These are phyloP conservation scores for Aspergillus sp. DNA, from an alignment of 2,329 filamentous ascomycete genomes.

Conservation along the genomic window DNA sequence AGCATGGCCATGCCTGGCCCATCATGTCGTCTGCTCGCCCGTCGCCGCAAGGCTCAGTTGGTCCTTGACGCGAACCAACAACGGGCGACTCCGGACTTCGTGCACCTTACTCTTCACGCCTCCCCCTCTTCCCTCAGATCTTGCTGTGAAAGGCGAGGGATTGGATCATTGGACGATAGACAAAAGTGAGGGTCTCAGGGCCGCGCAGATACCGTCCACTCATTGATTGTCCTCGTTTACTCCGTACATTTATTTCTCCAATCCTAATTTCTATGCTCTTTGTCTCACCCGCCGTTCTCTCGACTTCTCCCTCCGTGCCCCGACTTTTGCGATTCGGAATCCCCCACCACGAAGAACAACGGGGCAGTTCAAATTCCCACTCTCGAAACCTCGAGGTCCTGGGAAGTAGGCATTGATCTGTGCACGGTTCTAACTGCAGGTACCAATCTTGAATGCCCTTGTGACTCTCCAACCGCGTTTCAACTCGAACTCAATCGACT, in stretches of 20 bases:
- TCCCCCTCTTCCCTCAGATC: constrained; percentile 14
- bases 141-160: constrained; percentile 9
- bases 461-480: constrained; percentile 5
- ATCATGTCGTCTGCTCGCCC: constrained; percentile 13
- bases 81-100: constrained; percentile 6
- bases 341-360: constrained; percentile 8
- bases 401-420: background rate
- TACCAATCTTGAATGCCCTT: constrained; percentile 2
- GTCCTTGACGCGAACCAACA: constrained; percentile 17
- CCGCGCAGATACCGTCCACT: constrained; percentile 2
- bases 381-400: background rate
- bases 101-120: background rate
- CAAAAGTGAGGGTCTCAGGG: constrained; percentile 6
- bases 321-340: constrained; percentile 2
- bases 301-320: constrained; percentile 2
- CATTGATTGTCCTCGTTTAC: background rate
- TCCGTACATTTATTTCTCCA: background rate
- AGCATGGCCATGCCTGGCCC: constrained; percentile 12
- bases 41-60: constrained; percentile 11
- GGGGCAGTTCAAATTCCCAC: background rate
- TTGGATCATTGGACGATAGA: constrained; percentile 13
- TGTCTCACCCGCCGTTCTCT: background rate
- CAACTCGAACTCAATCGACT: constrained; percentile 1
- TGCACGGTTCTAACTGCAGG: constrained; percentile 7
- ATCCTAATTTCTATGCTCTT: constrained; percentile 1